Evolutionary conservation across 495 filamentous ascomycete genomes (phyloP), one percentile per base, ranked within the genome.

Genomic region (Aspergillus olivimuriae): DNA sequence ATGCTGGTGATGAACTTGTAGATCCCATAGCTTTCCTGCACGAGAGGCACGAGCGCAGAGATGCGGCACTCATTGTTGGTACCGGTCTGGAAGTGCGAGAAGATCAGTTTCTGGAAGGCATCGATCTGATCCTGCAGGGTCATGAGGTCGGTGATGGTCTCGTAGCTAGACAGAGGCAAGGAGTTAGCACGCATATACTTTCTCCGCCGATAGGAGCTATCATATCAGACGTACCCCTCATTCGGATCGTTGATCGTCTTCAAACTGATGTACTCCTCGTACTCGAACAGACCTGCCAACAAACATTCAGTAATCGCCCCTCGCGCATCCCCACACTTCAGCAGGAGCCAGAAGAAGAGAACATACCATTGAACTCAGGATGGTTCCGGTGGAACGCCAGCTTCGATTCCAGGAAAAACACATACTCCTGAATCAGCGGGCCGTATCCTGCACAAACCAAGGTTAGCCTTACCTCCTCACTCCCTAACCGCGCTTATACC

Each of bases 231-330:
- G 34, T 61, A 79, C 72, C 92, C 92, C 68, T 98, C 92, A 58
- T 98, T 96, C 9, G 94, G 92, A 70, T 98, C 92, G 65, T 96
- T 95, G 69, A 94, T 97, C 4, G 87, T 84, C 70, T 96, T 96
- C 62, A 98, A 74, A 56, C 88, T 95, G 62, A 97, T 90, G 62
- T 98, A 98, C 58, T 98, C 92, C 73, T 96, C 92, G 51, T 98
- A 98, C 58, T 98, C 92, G 57, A 97, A 97, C 19, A 92, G 73
- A 31, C 81, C 81, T 85, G 44, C n/a, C 28, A 15, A 19, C 31
- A 41, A 42, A 35, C n/a, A 19, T 22, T 10, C 33, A 12, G 6
- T 4, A 40, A 42, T 23, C 26, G 34, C n/a, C 31, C 35, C 17
- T 4, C 24, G 17, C 17, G 19, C 12, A 11, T n/a, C n/a, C n/a